A percentile compares a stretch with the other conserved stretches of the same genome.
Evolutionary conservation across 305 asterid genomes (phyloP).

Genomic region (Plantago coronopus): DNA sequence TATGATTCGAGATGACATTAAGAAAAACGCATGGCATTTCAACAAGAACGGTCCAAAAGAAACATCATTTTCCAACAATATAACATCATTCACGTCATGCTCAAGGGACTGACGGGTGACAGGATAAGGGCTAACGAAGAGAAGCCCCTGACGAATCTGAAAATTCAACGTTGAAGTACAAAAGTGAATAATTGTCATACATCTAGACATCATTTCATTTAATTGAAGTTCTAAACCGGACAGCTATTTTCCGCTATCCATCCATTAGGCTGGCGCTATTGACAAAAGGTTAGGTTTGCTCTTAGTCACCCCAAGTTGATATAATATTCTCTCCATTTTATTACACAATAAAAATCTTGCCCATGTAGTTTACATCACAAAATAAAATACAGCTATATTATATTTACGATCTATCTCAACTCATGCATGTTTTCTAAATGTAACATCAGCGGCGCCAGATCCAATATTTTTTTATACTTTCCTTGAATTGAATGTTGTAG

Average conservation of each 20-base stretch:
- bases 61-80: background rate
- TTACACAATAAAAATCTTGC: slow-evolving; percentile 1
- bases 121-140: no score
- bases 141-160: background rate
- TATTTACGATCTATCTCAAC: background rate
- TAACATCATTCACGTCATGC: background rate
- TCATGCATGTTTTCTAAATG: slow-evolving; percentile 10
- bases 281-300: slow-evolving; percentile 1
- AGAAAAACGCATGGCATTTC: background rate
- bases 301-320: background rate
- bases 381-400: slow-evolving; percentile 3
- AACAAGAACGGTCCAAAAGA: background rate
- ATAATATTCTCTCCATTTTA: background rate
- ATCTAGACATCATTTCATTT: background rate
- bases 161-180: no score
- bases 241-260: no score
- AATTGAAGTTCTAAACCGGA: background rate
- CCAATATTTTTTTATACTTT: slow-evolving; percentile 28
- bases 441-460: slow-evolving; percentile 23
- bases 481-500: slow-evolving; percentile 27
- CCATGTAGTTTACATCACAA: slow-evolving; percentile 3
- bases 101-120: no score
- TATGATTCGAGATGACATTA: background rate
- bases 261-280: background rate
- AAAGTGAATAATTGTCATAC: background rate